phyloP scores from a whole-genome alignment of 2,329 filamentous ascomycete species.

The Scortechinia acanthostroma region DNA sequence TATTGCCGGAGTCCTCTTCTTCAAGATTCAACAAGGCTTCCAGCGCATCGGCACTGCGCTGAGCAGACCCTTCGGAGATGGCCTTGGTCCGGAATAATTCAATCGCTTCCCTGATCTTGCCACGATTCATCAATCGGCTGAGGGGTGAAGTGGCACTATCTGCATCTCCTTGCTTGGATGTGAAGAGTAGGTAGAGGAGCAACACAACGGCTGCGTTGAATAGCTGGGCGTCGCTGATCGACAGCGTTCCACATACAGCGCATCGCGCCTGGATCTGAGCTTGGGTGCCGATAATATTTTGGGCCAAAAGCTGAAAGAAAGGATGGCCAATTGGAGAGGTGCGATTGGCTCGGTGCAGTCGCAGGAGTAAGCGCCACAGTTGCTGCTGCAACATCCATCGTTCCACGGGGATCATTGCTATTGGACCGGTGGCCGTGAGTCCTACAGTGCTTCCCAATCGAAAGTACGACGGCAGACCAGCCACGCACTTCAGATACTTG shows the following conservation, averaged over 20 bases:
- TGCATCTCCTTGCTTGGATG: neutral
- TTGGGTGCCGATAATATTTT: neutral
- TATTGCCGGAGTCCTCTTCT: no score
- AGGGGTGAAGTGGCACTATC: neutral
- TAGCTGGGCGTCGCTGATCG: neutral
- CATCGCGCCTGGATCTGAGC: neutral
- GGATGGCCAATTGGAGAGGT: neutral
- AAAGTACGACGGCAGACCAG: neutral
- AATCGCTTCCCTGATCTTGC: neutral
- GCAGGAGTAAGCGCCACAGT: slow-evolving; percentile 7
- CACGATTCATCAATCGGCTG: neutral
- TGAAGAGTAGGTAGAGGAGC: neutral
- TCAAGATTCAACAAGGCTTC: slow-evolving; percentile 1
- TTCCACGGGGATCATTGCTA: slow-evolving; percentile 7
- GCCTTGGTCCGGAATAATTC: no score
- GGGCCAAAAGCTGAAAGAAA: neutral
- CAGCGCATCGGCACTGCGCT: neutral
- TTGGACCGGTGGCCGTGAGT: slow-evolving; percentile 2
- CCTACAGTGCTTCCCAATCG: neutral
- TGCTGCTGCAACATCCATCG: slow-evolving; percentile 9
- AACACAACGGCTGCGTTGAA: neutral
- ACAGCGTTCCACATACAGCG: neutral
- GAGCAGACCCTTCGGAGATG: no score
- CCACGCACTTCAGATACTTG: neutral
- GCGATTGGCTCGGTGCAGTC: slow-evolving; percentile 6